Evolutionary conservation across 2,329 filamentous ascomycete species (phyloP).

Genomic region (Colletotrichum godetiae): DNA sequence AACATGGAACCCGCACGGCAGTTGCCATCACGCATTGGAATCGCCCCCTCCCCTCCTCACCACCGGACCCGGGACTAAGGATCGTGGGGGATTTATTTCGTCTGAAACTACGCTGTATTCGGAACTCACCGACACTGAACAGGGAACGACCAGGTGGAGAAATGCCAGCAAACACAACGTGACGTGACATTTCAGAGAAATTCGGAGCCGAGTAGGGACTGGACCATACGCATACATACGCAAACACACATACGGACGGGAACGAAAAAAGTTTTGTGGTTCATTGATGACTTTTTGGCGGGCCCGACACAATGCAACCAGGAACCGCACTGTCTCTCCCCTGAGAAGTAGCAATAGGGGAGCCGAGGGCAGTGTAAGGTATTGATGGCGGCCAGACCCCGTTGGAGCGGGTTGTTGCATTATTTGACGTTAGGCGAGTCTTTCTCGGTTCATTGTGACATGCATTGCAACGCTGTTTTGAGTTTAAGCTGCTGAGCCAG

Average conservation of each 20-base stretch:
- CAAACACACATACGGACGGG: background rate
- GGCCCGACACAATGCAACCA: conserved; percentile 13
- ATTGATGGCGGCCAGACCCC: background rate
- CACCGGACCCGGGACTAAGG: conserved; percentile 3
- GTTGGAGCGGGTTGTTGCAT: background rate
- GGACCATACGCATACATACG: background rate
- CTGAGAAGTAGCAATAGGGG: background rate
- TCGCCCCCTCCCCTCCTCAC: background rate
- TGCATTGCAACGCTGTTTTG: background rate
- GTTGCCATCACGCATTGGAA: background rate
- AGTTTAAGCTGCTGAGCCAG: background rate
- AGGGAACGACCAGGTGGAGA: background rate
- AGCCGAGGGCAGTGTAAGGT: background rate
- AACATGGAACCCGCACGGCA: background rate
- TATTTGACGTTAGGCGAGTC: background rate
- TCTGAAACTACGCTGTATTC: conserved; percentile 9
- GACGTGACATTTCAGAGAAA: background rate
- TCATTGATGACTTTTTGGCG: background rate
- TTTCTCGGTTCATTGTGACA: background rate
- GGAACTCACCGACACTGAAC: background rate
- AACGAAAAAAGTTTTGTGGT: background rate
- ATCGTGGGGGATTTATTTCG: conserved; percentile 3
- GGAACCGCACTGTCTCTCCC: conserved; percentile 1
- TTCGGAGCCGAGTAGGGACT: background rate
- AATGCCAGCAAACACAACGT: background rate